These are phyloP conservation scores for Aspergillus piperis DNA, from an alignment of 2,329 filamentous ascomycete genomes.

Conservation along the genomic window DNA sequence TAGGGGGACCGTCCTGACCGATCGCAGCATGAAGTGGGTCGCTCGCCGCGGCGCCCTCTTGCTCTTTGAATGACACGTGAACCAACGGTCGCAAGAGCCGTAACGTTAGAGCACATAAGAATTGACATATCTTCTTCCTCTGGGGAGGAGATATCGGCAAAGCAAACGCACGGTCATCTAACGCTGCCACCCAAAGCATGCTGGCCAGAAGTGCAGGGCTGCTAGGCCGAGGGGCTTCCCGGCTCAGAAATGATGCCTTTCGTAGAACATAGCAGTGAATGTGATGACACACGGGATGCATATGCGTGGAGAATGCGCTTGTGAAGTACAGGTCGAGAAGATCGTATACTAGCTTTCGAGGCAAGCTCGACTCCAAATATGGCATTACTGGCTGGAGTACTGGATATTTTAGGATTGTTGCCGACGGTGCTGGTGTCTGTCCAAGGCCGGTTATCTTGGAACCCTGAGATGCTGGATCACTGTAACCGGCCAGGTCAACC, in stretches of 20 bases:
- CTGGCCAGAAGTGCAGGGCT: conserved; percentile 85
- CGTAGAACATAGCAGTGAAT: conserved; percentile 86
- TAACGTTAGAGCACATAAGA: conserved; percentile 81
- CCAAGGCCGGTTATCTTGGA: conserved; percentile 60
- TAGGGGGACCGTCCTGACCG: conserved; percentile 74
- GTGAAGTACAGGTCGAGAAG: conserved; percentile 88
- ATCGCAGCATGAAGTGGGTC: conserved; percentile 59
- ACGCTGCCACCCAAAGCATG: conserved; percentile 96
- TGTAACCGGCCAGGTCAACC: conserved; percentile 27
- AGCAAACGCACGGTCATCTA: conserved; percentile 85
- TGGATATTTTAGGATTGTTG: conserved; percentile 67
- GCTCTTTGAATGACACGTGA: conserved; percentile 64
- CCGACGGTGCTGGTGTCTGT: conserved; percentile 44
- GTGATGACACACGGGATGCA: conserved; percentile 89
- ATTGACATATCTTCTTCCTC: conserved; percentile 82
- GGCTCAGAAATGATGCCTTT: conserved; percentile 81
- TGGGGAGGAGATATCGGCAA: conserved; percentile 81
- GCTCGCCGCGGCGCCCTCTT: conserved; percentile 45
- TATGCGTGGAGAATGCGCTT: conserved; percentile 81
- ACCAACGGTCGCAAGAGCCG: conserved; percentile 82
- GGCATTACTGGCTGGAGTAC: conserved; percentile 81
- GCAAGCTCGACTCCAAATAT: conserved; percentile 76
- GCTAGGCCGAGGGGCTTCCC: conserved; percentile 75
- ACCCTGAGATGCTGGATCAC: conserved; percentile 52
- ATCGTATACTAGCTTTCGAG: conserved; percentile 78